These are phyloP conservation scores for Epichloe sylvatica DNA, from an alignment of 2,329 filamentous ascomycete species.

Conservation along the genomic window DNA sequence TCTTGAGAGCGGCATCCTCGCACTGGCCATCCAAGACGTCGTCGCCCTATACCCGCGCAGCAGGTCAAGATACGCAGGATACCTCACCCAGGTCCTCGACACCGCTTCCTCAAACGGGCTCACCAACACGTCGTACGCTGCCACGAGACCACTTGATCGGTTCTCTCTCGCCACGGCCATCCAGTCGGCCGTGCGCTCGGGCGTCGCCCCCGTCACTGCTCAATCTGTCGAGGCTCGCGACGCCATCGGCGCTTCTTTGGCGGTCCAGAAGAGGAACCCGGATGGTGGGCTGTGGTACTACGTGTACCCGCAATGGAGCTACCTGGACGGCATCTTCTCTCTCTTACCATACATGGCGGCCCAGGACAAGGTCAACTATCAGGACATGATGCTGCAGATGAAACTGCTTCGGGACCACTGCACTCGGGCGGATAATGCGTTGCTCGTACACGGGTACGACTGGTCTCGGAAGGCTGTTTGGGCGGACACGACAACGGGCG, in stretches of 20 bases:
- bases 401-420: slow-evolving; percentile 8
- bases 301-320: slow-evolving; percentile 36
- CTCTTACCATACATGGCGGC: slow-evolving; percentile 26
- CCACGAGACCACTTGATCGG: slow-evolving; percentile 11
- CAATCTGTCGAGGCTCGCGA: slow-evolving; percentile 2
- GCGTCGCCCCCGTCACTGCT: slow-evolving; percentile 3
- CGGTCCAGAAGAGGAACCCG: slow-evolving; percentile 15
- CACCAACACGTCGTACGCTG: slow-evolving; percentile 6
- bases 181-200: slow-evolving; percentile 1
- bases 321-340: slow-evolving; percentile 39
- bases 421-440: not conserved
- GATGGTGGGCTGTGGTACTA: slow-evolving; percentile 25
- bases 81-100: slow-evolving; percentile 9
- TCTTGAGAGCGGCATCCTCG: slow-evolving; percentile 13
- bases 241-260: slow-evolving; percentile 10
- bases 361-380: slow-evolving; percentile 6
- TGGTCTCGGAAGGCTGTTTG: slow-evolving; percentile 32
- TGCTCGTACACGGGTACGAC: slow-evolving; percentile 39
- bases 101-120: slow-evolving; percentile 5
- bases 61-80: slow-evolving; percentile 2
- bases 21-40: slow-evolving; percentile 9
- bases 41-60: slow-evolving; percentile 8
- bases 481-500: slow-evolving; percentile 36
- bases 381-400: slow-evolving; percentile 12
- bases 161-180: slow-evolving; percentile 12